A percentile compares a stretch with the other conserved stretches of the same genome.
phyloP scores from a whole-genome alignment of 495 filamentous ascomycete species.

The Entonaema liquescens region DNA sequence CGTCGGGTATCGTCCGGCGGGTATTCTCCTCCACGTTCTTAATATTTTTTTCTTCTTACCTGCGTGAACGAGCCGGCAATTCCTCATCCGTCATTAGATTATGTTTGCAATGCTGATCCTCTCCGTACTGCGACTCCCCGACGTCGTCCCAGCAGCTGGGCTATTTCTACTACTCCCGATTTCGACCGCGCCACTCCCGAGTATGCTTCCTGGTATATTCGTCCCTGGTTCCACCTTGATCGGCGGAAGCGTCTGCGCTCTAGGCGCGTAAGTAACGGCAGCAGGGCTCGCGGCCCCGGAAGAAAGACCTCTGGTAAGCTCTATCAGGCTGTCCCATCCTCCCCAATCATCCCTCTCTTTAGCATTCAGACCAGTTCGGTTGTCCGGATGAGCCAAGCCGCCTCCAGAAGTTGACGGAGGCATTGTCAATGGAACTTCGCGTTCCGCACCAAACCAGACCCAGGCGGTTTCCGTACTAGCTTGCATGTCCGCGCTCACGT shows the following conservation, averaged over 20 bases:
- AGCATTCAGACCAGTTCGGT: constrained; percentile 51
- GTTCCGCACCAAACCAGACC: constrained; percentile 81
- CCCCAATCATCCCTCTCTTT: constrained; percentile 64
- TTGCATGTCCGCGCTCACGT: constrained; percentile 90
- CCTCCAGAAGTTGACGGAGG: constrained; percentile 33
- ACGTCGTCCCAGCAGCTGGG: constrained; percentile 48
- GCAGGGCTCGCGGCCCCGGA: constrained; percentile 35
- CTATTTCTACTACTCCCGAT: constrained; percentile 49
- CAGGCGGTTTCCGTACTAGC: constrained; percentile 80
- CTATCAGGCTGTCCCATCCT: constrained; percentile 61
- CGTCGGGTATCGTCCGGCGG: constrained; percentile 31
- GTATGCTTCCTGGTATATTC: constrained; percentile 44
- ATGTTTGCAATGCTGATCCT: constrained; percentile 86
- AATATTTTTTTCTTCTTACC: neutral
- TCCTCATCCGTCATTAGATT: constrained; percentile 56
- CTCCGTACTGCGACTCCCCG: constrained; percentile 55
- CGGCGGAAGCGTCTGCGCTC: constrained; percentile 39
- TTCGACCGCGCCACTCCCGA: constrained; percentile 46
- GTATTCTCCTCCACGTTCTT: constrained; percentile 1
- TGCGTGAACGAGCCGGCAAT: neutral
- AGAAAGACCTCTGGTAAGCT: constrained; percentile 47
- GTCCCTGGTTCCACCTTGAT: constrained; percentile 49
- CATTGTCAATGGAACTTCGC: constrained; percentile 46
- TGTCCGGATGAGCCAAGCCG: constrained; percentile 37
- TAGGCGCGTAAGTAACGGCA: constrained; percentile 30